Conservation (phyloP, 495 filamentous ascomycete species). For the Wilcoxina mikolae region DNA sequence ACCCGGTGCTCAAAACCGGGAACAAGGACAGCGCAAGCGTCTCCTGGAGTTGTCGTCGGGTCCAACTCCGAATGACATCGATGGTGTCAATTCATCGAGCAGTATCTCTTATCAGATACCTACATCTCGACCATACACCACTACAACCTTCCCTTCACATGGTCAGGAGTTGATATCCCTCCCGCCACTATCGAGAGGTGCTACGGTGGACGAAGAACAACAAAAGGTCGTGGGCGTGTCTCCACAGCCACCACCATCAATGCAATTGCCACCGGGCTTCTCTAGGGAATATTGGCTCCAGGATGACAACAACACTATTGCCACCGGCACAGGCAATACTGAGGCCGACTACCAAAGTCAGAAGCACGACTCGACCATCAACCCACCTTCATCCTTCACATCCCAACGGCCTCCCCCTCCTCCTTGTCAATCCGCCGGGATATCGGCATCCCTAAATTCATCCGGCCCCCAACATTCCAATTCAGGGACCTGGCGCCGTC, state of each 20-base stretch:
- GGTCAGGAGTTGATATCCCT: neutral
- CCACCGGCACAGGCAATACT: neutral
- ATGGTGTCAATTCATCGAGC: neutral
- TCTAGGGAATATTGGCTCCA: neutral
- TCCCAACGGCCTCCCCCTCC: neutral
- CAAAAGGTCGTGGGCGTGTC: neutral
- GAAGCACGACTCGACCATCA: neutral
- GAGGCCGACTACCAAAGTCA: neutral
- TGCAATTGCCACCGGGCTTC: neutral
- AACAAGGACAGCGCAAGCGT: constrained; percentile 4
- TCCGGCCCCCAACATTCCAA: constrained; percentile 23
- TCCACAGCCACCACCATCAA: neutral
- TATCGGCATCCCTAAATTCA: constrained; percentile 25
- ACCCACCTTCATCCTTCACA: constrained; percentile 1
- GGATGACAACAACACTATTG: neutral
- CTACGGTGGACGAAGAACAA: neutral
- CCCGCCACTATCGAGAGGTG: neutral
- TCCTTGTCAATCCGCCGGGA: constrained; percentile 18
- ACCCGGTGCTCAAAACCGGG: constrained; percentile 3
- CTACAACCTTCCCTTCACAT: neutral
- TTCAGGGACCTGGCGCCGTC: constrained; percentile 27
- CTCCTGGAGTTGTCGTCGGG: neutral
- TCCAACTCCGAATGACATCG: neutral
- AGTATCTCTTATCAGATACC: constrained; percentile 5
- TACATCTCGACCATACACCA: neutral